Conservation (phyloP, 345 rosid species). For the Murraya koenigii region DNA sequence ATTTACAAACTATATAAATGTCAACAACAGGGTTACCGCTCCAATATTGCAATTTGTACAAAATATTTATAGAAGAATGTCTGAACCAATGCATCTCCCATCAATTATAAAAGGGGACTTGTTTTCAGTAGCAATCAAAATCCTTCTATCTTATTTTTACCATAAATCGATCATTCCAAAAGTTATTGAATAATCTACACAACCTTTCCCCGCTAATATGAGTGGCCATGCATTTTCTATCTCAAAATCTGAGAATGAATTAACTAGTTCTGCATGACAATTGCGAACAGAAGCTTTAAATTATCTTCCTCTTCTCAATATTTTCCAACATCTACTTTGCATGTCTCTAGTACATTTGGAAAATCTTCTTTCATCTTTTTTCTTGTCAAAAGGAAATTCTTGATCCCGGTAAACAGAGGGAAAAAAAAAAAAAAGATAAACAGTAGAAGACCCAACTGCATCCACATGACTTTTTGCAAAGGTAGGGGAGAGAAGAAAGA, state of each 20-base stretch:
- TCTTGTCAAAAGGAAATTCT: too few relatives aligned
- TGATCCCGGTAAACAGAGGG: too few relatives aligned
- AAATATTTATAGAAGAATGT: not conserved
- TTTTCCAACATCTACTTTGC: too few relatives aligned
- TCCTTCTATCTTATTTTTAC: not conserved
- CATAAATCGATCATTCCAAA: not conserved
- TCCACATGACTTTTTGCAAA: too few relatives aligned
- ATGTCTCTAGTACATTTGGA: too few relatives aligned
- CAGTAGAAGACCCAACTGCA: too few relatives aligned
- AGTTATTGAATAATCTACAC: not conserved
- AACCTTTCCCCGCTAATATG: not conserved
- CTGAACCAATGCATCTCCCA: not conserved
- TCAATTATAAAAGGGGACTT: not conserved
- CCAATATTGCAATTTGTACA: not conserved
- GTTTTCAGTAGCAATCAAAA: not conserved
- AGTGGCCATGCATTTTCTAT: not conserved
- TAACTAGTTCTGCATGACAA: not conserved
- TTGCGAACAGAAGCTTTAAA: not conserved
- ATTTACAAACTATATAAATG: not conserved
- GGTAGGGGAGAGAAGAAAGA: not conserved
- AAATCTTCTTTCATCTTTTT: too few relatives aligned
- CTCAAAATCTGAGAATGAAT: not conserved
- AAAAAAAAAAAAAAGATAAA: too few relatives aligned
- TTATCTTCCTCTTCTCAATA: not conserved
- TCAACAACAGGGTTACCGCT: not conserved